Evolutionary conservation across 805 yeast genomes (phyloP).

Genomic region (Candida pini): DNA sequence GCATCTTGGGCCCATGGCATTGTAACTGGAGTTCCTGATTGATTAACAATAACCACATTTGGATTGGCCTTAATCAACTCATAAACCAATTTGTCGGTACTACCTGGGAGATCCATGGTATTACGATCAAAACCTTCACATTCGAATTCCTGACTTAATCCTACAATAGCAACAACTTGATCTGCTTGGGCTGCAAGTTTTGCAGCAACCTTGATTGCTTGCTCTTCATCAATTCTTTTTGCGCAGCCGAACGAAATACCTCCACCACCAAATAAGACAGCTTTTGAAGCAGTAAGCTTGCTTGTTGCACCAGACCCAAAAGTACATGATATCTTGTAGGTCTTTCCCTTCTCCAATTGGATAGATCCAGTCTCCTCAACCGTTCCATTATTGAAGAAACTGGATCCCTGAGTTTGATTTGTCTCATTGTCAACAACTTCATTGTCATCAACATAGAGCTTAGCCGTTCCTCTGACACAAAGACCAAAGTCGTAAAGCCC

Average conservation of each 20-base stretch:
- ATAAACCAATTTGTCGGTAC: conserved; percentile 29
- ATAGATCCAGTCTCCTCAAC: conserved; percentile 39
- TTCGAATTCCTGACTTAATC: conserved; percentile 36
- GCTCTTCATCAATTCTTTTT: conserved; percentile 7
- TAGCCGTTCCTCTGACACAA: conserved; percentile 49
- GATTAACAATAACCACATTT: conserved; percentile 33
- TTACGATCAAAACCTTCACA: conserved; percentile 36
- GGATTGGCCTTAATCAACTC: conserved; percentile 30
- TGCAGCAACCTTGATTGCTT: conserved; percentile 24
- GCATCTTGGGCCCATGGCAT: conserved; percentile 35
- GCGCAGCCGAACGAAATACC: conserved; percentile 18
- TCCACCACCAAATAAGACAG: conserved; percentile 14
- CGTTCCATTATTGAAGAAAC: conserved; percentile 53
- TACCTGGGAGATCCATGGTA: conserved; percentile 31
- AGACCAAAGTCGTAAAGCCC: conserved; percentile 50
- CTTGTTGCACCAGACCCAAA: conserved; percentile 46
- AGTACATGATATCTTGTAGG: conserved; percentile 41
- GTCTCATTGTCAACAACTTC: conserved; percentile 53
- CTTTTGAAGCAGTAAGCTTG: conserved; percentile 2
- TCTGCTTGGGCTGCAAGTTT: conserved; percentile 30
- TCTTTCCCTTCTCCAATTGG: conserved; percentile 36
- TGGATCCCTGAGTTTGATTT: conserved; percentile 41
- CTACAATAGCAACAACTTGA: conserved; percentile 32
- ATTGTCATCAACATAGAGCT: conserved; percentile 45
- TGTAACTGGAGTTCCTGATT: conserved; percentile 36